A percentile compares a stretch with the other conserved stretches of the same genome.
These are phyloP conservation scores for Apiotrichum domesticum DNA, from an alignment of 1,284 basidiomycete species.

Conservation along the genomic window DNA sequence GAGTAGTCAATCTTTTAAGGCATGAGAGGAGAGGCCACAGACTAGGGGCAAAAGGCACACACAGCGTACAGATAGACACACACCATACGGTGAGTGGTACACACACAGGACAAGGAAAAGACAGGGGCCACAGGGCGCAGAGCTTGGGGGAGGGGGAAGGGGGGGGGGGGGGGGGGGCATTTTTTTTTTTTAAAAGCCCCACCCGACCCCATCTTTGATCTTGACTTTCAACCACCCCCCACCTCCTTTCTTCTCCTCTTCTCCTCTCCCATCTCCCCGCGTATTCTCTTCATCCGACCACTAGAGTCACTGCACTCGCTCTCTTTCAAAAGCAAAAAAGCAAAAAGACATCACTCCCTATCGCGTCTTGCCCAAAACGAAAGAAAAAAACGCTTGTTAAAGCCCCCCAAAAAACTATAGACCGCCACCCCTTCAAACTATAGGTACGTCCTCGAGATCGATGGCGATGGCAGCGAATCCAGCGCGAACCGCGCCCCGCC, in stretches of 20 bases:
- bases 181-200: constrained; percentile 43
- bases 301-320: constrained; percentile 1
- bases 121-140: too few species aligned
- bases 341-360: not conserved
- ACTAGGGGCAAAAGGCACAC: too few species aligned
- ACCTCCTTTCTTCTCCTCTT: not conserved
- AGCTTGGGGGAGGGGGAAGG: too few species aligned
- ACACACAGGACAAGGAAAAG: too few species aligned
- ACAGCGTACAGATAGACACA: too few species aligned
- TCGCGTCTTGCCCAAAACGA: not conserved
- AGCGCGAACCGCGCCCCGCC: too few species aligned
- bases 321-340: not conserved
- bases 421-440: constrained; percentile 1
- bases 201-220: not conserved
- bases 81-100: too few species aligned
- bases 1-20: too few species aligned
- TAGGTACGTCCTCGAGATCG: not conserved
- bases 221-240: not conserved
- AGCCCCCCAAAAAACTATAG: constrained; percentile 2
- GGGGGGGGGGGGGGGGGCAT: too few species aligned
- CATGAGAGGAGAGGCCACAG: too few species aligned
- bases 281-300: constrained; percentile 3
- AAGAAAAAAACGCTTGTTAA: not conserved
- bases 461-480: too few species aligned
- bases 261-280: not conserved